A percentile compares a stretch with the other conserved stretches of the same genome.
Conservation (phyloP, 129 eudicot species). For the Rutidosis leptorrhynchoides region DNA sequence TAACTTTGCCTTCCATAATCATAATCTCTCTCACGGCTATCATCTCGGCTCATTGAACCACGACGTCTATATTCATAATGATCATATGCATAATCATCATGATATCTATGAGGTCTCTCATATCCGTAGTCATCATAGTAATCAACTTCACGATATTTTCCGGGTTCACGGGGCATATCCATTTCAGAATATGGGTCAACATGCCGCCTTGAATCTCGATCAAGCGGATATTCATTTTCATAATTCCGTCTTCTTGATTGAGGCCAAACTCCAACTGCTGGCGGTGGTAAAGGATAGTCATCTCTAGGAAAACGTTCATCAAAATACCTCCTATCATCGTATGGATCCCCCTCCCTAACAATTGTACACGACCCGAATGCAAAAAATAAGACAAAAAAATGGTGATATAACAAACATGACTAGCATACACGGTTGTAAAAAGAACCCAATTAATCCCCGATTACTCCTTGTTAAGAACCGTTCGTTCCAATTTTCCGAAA, state of each 20-base stretch:
- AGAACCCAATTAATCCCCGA: too few species aligned
- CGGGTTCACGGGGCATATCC: conserved; percentile 40
- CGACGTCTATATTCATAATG: conserved; percentile 84
- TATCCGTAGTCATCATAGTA: conserved; percentile 44
- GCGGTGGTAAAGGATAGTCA: too few species aligned
- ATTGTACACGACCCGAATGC: conserved; percentile 31
- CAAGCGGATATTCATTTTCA: conserved; percentile 63
- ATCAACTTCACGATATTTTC: conserved; percentile 43
- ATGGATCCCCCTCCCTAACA: conserved; percentile 75
- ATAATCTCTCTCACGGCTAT: conserved; percentile 92
- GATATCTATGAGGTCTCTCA: conserved; percentile 69
- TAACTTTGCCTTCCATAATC: conserved; percentile 71
- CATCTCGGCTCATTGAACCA: too few species aligned
- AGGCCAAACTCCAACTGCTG: too few species aligned
- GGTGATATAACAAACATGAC: conserved; percentile 21
- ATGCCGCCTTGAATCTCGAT: conserved; percentile 62
- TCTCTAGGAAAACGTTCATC: too few species aligned
- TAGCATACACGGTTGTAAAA: too few species aligned
- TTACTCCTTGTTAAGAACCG: too few species aligned
- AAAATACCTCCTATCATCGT: conserved; percentile 89
- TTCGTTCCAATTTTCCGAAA: too few species aligned
- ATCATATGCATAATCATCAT: conserved; percentile 68
- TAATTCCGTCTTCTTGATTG: too few species aligned
- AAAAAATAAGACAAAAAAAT: conserved; percentile 31
- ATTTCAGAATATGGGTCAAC: conserved; percentile 57